A percentile compares a stretch with the other conserved stretches of the same genome.
Conservation (phyloP, 805 yeast genomes). For the Saccharomycopsis malanga region DNA sequence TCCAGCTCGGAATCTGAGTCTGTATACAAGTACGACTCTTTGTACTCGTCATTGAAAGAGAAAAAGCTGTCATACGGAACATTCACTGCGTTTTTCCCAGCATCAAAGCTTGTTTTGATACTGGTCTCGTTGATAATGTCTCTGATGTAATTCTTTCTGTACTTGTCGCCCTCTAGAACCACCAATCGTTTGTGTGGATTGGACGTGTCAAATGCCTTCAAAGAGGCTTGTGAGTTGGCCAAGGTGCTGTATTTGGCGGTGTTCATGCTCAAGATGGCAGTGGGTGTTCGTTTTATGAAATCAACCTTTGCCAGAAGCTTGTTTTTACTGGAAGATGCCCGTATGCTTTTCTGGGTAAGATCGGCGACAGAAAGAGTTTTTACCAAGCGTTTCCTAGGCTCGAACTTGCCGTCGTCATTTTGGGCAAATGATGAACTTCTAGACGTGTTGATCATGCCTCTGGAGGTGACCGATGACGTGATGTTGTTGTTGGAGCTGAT, state of each 20-base stretch:
- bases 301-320: slow-evolving; percentile 5
- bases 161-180: slow-evolving; percentile 6
- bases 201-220: background rate
- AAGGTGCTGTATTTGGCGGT: slow-evolving; percentile 9
- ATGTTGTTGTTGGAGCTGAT: background rate
- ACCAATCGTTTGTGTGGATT: background rate
- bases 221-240: background rate
- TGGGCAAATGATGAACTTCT: slow-evolving; percentile 17
- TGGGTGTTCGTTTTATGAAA: slow-evolving; percentile 9
- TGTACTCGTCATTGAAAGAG: background rate
- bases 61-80: background rate
- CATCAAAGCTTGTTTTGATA: background rate
- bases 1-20: background rate
- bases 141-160: slow-evolving; percentile 5
- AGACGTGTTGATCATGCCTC: slow-evolving; percentile 1
- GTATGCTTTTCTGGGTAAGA: slow-evolving; percentile 19
- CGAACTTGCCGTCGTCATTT: background rate
- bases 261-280: slow-evolving; percentile 12
- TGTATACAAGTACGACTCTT: background rate
- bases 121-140: background rate
- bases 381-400: slow-evolving; percentile 4
- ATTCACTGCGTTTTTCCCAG: background rate
- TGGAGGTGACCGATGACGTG: background rate
- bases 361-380: slow-evolving; percentile 19
- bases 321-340: slow-evolving; percentile 9